Percentiles rank a stretch among this genome's conserved stretches.
Evolutionary conservation across 768 basidiomycete species (phyloP).

Genomic region (Calocybe gangraenosa): DNA sequence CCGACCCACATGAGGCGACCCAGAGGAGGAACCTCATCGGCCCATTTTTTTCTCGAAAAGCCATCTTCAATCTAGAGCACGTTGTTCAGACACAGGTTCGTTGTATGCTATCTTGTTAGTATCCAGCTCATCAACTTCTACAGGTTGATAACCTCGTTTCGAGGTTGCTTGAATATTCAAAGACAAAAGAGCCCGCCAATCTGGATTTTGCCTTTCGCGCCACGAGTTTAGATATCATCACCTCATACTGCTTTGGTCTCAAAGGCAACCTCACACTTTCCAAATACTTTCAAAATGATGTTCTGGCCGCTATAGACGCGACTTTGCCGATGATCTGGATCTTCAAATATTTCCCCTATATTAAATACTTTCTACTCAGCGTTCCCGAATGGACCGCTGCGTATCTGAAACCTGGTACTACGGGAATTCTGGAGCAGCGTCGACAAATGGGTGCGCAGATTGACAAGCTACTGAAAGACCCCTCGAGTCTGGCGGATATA

Average conservation of each 20-base stretch:
- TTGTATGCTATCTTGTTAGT: background rate
- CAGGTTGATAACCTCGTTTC: slow-evolving; percentile 31
- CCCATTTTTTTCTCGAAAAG: slow-evolving; percentile 36
- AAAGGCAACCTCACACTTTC: slow-evolving; percentile 16
- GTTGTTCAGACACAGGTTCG: slow-evolving; percentile 30
- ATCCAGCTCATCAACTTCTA: background rate
- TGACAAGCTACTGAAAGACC: slow-evolving; percentile 29
- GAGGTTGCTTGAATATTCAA: slow-evolving; percentile 21
- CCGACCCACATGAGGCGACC: slow-evolving; percentile 29
- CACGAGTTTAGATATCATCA: slow-evolving; percentile 35
- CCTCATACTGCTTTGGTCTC: slow-evolving; percentile 32
- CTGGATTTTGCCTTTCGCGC: slow-evolving; percentile 36
- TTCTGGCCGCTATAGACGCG: slow-evolving; percentile 30
- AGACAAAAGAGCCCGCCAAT: slow-evolving; percentile 22
- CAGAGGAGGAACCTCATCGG: slow-evolving; percentile 31
- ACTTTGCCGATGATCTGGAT: slow-evolving; percentile 33
- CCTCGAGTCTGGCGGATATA: slow-evolving; percentile 22
- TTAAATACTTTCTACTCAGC: slow-evolving; percentile 25
- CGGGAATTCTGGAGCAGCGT: slow-evolving; percentile 29
- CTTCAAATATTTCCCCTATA: slow-evolving; percentile 32
- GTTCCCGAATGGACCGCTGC: slow-evolving; percentile 31
- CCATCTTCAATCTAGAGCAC: slow-evolving; percentile 32
- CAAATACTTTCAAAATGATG: slow-evolving; percentile 29
- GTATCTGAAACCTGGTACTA: slow-evolving; percentile 29
- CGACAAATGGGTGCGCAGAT: slow-evolving; percentile 31